phyloP scores from a whole-genome alignment of 2,329 filamentous ascomycete genomes.

The Talaromyces sp. region DNA sequence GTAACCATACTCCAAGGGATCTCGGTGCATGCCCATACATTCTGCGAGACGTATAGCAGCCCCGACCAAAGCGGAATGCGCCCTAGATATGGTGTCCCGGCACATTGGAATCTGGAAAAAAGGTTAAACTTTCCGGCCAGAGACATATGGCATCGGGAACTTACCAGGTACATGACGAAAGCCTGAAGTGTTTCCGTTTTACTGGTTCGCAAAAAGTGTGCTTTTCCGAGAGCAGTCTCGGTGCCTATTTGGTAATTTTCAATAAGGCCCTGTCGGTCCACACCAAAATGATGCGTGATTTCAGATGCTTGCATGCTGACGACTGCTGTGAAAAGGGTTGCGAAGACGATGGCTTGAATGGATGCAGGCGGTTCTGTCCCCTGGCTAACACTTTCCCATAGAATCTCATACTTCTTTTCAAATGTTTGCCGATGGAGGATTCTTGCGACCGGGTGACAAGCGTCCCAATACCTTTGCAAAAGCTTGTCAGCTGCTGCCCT shows the following conservation, averaged over 20 bases:
- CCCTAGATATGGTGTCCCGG: constrained; percentile 64
- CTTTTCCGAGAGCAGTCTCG: constrained; percentile 62
- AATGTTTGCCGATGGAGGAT: constrained; percentile 64
- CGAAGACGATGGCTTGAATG: constrained; percentile 64
- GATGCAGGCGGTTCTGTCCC: constrained; percentile 60
- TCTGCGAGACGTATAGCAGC: constrained; percentile 69
- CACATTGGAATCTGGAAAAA: constrained; percentile 60
- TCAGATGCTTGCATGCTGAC: constrained; percentile 58
- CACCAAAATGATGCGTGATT: constrained; percentile 50
- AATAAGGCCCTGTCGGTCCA: constrained; percentile 53
- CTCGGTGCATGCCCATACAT: constrained; percentile 71
- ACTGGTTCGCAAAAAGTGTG: constrained; percentile 66
- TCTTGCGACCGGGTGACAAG: constrained; percentile 64
- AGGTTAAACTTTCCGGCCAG: not conserved
- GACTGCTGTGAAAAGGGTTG: constrained; percentile 63
- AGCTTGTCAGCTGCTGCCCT: constrained; percentile 55
- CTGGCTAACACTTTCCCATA: constrained; percentile 58
- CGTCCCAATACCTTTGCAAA: constrained; percentile 61
- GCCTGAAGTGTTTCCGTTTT: constrained; percentile 71
- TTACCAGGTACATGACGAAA: constrained; percentile 69
- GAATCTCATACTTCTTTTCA: constrained; percentile 57
- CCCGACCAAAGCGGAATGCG: constrained; percentile 67
- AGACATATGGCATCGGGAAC: not conserved
- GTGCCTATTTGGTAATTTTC: constrained; percentile 61
- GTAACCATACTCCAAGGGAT: constrained; percentile 62